Percentiles rank a stretch among this genome's conserved stretches.
These are phyloP conservation scores for Leccinum subgranulosum DNA, from an alignment of 768 basidiomycete species.

Conservation along the genomic window DNA sequence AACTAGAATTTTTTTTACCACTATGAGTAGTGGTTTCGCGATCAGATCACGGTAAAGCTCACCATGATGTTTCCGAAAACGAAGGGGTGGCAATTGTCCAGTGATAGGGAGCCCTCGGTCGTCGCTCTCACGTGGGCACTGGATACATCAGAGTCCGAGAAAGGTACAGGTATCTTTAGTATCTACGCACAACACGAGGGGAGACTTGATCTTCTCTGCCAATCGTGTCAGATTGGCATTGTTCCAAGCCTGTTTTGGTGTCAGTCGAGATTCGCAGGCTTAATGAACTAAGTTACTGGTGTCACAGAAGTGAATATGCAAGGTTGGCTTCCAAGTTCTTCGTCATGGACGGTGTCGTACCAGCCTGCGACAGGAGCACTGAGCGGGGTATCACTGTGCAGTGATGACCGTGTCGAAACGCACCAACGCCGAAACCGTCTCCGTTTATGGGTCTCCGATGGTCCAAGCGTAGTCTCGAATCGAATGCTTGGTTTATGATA, in stretches of 20 bases:
- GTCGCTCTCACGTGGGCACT: constrained; percentile 93
- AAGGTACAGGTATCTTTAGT: background rate
- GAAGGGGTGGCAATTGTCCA: constrained; percentile 97
- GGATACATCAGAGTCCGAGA: constrained; percentile 3
- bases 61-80: constrained; percentile 92
- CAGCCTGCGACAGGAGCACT: constrained; percentile 54
- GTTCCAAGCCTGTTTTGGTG: constrained; percentile 81
- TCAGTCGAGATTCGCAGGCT: constrained; percentile 7
- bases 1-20: constrained; percentile 48
- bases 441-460: constrained; percentile 85
- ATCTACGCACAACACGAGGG: constrained; percentile 80
- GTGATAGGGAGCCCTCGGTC: constrained; percentile 85
- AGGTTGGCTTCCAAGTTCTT: constrained; percentile 81
- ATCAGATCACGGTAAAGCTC: constrained; percentile 5
- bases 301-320: constrained; percentile 96
- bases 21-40: background rate
- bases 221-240: constrained; percentile 90
- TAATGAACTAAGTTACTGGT: constrained; percentile 51
- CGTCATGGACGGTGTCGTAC: constrained; percentile 87
- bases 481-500: constrained; percentile 97
- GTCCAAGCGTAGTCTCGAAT: constrained; percentile 85
- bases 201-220: constrained; percentile 96
- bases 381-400: background rate
- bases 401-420: constrained; percentile 24
- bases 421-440: constrained; percentile 95